These are phyloP conservation scores for Chytriomyces hyalinus DNA, from an alignment of 192 early-diverging fungal species.

Conservation along the genomic window DNA sequence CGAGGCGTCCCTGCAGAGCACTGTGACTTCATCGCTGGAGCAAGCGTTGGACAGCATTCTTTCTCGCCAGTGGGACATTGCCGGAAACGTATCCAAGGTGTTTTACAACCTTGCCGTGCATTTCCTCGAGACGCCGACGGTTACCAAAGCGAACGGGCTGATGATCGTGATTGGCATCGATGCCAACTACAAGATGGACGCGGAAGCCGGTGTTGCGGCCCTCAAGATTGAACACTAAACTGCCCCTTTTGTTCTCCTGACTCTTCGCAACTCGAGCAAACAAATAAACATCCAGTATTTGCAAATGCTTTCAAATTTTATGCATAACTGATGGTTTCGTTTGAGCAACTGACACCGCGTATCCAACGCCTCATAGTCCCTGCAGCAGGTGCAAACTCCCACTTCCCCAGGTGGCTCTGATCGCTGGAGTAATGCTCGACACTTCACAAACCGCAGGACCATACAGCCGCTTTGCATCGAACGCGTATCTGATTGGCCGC, in stretches of 20 bases:
- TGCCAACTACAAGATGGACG: slow-evolving; percentile 7
- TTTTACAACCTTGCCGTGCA: slow-evolving; percentile 23
- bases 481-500: slow-evolving; percentile 8
- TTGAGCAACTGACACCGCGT: slow-evolving; percentile 8
- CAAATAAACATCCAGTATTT: no score
- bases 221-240: background rate
- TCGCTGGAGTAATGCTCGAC: background rate
- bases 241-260: no score
- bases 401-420: background rate
- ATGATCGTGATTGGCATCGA: slow-evolving; percentile 26
- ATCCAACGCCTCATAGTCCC: background rate
- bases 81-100: slow-evolving; percentile 18
- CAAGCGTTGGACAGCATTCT: slow-evolving; percentile 7
- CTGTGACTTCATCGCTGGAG: slow-evolving; percentile 3
- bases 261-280: no score
- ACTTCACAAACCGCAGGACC: background rate
- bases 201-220: background rate
- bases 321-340: background rate
- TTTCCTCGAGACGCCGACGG: background rate
- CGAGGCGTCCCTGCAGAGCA: background rate
- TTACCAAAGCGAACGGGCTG: slow-evolving; percentile 24
- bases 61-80: slow-evolving; percentile 25
- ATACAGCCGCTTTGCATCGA: background rate
- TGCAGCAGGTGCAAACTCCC: background rate
- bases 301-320: no score